A percentile compares a stretch with the other conserved stretches of the same genome.
phyloP scores from a whole-genome alignment of 116 monocot genomes.

The Dioscorea cayenensis region DNA sequence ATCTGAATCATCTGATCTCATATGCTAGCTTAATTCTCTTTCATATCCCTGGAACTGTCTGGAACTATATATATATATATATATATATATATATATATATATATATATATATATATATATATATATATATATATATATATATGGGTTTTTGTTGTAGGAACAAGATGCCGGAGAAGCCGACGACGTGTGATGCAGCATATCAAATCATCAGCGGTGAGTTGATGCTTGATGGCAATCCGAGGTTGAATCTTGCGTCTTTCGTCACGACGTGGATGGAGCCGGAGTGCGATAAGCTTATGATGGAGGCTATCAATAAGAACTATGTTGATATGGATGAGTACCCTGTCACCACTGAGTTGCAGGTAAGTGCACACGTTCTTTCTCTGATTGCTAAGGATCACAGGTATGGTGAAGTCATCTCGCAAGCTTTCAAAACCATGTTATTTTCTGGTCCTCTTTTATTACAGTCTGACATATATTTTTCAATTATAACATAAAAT shows the following conservation, averaged over 20 bases:
- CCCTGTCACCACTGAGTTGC: conserved; percentile 93
- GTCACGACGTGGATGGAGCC: conserved; percentile 99
- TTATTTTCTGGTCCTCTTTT: too few species aligned
- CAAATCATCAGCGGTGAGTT: conserved; percentile 96
- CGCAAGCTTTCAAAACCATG: too few species aligned
- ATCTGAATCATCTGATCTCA: too few species aligned
- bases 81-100: too few species aligned
- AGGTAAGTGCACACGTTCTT: conserved; percentile 26
- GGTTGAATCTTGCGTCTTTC: conserved; percentile 88
- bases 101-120: too few species aligned
- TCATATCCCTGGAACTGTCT: too few species aligned
- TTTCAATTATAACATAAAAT: too few species aligned
- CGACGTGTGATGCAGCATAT: conserved; percentile 84
- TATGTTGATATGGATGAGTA: conserved; percentile 99
- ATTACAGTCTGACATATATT: too few species aligned
- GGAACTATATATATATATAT: too few species aligned
- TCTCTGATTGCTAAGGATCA: not conserved
- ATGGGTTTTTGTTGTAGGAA: conserved; percentile 29
- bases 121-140: too few species aligned
- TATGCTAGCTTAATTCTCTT: too few species aligned
- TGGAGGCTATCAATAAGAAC: conserved; percentile 88
- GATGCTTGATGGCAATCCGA: conserved; percentile 95
- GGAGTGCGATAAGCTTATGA: conserved; percentile 93
- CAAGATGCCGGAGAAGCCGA: conserved; percentile 66
- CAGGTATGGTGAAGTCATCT: too few species aligned